These are phyloP conservation scores for Malassezia yamatoensis DNA, from an alignment of 1,284 basidiomycete species.

Conservation along the genomic window DNA sequence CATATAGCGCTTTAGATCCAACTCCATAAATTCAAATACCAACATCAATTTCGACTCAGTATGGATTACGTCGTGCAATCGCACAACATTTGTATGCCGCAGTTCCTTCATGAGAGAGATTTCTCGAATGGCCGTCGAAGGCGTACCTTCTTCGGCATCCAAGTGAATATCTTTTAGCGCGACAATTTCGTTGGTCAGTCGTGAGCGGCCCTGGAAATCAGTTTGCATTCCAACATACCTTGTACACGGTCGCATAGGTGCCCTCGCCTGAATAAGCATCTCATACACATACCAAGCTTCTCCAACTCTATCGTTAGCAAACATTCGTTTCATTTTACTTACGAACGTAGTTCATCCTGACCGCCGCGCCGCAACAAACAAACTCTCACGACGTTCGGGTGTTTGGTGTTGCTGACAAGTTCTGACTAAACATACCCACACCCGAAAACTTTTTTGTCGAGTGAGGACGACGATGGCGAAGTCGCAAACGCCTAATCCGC, in stretches of 20 bases:
- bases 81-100: constrained; percentile 86
- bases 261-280: constrained; percentile 28
- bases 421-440: neutral
- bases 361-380: constrained; percentile 3
- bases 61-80: constrained; percentile 95
- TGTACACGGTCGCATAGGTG: constrained; percentile 48
- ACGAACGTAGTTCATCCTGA: constrained; percentile 43
- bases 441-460: neutral
- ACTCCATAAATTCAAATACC: constrained; percentile 97
- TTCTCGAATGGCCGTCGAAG: constrained; percentile 86
- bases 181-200: constrained; percentile 44
- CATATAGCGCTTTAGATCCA: constrained; percentile 99
- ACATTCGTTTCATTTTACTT: constrained; percentile 4
- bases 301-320: constrained; percentile 31
- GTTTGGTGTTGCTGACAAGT: neutral
- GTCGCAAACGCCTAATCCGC: constrained; percentile 31
- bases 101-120: constrained; percentile 95
- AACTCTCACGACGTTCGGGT: neutral
- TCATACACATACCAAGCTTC: constrained; percentile 35
- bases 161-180: constrained; percentile 82
- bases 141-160: constrained; percentile 87
- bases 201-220: constrained; percentile 28
- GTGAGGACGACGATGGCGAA: constrained; percentile 23
- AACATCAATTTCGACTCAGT: constrained; percentile 89
- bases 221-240: constrained; percentile 13